phyloP scores from a whole-genome alignment of 129 eudicot genomes.

The Flaveria linearis region DNA sequence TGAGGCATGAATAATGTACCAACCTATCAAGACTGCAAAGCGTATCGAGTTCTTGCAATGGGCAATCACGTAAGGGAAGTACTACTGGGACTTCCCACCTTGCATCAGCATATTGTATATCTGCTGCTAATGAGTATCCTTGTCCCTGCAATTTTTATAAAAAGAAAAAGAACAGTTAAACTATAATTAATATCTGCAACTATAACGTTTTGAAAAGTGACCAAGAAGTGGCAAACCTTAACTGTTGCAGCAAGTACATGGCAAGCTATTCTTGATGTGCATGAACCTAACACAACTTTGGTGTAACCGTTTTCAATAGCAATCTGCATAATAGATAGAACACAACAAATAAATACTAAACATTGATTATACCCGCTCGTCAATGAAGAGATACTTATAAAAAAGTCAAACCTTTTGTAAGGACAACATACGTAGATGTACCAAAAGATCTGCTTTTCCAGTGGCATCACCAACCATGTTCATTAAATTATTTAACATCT shows the following conservation, averaged over 20 bases:
- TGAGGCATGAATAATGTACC: conserved; percentile 31
- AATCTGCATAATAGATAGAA: conserved; percentile 50
- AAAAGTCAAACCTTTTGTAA: conserved; percentile 70
- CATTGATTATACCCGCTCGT: not conserved
- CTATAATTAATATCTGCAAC: not conserved
- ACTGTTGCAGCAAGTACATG: conserved; percentile 88
- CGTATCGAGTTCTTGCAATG: conserved; percentile 67
- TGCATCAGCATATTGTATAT: conserved; percentile 97
- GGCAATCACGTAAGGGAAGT: conserved; percentile 95
- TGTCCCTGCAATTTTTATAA: conserved; percentile 54
- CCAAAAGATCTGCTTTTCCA: conserved; percentile 84
- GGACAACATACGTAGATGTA: conserved; percentile 74
- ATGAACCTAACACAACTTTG: conserved; percentile 82
- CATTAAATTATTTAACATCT: conserved; percentile 50
- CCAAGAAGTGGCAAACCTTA: conserved; percentile 54
- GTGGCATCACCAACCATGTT: conserved; percentile 62
- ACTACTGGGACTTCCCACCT: conserved; percentile 86
- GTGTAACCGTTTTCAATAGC: conserved; percentile 86
- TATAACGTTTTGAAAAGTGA: not conserved
- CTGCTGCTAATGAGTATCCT: conserved; percentile 99
- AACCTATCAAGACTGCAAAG: conserved; percentile 89
- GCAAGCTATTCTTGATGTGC: conserved; percentile 92
- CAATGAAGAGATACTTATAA: not conserved
- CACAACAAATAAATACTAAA: not conserved
- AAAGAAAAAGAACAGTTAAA: not conserved